Evolutionary conservation across 2,329 filamentous ascomycete species (phyloP), one percentile per base, ranked within the genome.

Genomic region (Neoscytalidium dimidiatum): DNA sequence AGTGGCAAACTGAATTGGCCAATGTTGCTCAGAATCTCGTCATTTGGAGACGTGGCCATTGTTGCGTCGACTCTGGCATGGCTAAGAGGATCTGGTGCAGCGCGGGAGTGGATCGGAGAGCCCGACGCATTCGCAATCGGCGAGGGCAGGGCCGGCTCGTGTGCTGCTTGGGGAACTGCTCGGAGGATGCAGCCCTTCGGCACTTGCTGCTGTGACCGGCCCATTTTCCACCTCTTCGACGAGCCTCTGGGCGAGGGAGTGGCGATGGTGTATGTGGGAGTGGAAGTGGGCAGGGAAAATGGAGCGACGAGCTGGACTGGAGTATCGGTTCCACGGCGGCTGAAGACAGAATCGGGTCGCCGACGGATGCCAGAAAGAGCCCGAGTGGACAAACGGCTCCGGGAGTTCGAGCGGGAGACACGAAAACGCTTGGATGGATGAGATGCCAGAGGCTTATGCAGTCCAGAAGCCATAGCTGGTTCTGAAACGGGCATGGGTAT

Each of bases 41-140:
- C 71, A 67, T 79, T 79, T 35, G 77, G 77, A 28, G 74, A 74
- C 0, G 72, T 76, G 4, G 76, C 77, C 75, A 80, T 79, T 44
- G 67, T 68, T 61, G 53, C 60, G 62, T 64, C 35, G 64, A 68
- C 67, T 68, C 70, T 69, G 69, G 69, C 70, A 66, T 69, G 62
- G 73, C 64, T 29, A 67, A 69, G 65, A 60, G 62, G 65, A 66
- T 63, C 48, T 7, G 61, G 41, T 0, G 19, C 17, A 31, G 58
- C n/a, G 43, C 46, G 58, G 43, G 35, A 17, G 23, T 23, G 49
- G 23, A 63, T 4, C 14, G 56, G 56, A 8, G 56, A 33, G 35
- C 56, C 28, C 13, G 56, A 38, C 14, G 56, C 38, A 26, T 35
- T 33, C 1, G 38, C 19, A n/a, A 60, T 60, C 46, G 56, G 31